Evolutionary conservation across 176 grass and related monocot genomes (phyloP).

Genomic region (Oropetium thomaeum): DNA sequence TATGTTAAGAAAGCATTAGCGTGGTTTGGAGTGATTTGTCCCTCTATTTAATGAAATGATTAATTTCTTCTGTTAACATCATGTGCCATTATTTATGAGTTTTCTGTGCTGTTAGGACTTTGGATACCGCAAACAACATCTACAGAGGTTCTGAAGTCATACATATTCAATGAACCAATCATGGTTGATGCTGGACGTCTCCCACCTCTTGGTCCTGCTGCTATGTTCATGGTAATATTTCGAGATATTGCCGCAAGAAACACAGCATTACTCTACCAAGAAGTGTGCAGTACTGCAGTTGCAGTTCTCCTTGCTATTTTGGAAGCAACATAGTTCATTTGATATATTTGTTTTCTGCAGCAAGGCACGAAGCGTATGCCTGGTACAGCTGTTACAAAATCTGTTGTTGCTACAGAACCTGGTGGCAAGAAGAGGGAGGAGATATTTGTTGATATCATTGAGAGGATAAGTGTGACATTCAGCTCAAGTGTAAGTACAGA

Average conservation of each 20-base stretch:
- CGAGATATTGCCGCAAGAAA: slow-evolving; percentile 9
- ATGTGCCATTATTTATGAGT: slow-evolving; percentile 25
- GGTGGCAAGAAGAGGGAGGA: slow-evolving; percentile 97
- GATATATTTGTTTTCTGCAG: slow-evolving; percentile 53
- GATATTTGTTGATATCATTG: slow-evolving; percentile 99
- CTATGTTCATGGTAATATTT: slow-evolving; percentile 92
- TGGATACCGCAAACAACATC: slow-evolving; percentile 97
- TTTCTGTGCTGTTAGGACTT: slow-evolving; percentile 70
- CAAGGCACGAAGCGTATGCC: slow-evolving; percentile 99
- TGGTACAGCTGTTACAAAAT: slow-evolving; percentile 99
- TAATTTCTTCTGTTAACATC: background rate
- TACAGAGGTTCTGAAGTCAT: slow-evolving; percentile 91
- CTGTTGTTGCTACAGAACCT: slow-evolving; percentile 83
- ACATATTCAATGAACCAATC: slow-evolving; percentile 99
- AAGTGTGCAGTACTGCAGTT: no score
- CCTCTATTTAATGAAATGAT: slow-evolving; percentile 14
- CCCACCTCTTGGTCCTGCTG: slow-evolving; percentile 89
- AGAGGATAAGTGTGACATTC: slow-evolving; percentile 99
- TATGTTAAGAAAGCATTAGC: background rate
- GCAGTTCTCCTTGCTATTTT: slow-evolving; percentile 12
- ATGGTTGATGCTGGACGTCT: slow-evolving; percentile 87
- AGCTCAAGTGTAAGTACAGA: slow-evolving; percentile 84
- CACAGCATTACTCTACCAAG: slow-evolving; percentile 11
- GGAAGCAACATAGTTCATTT: slow-evolving; percentile 28
- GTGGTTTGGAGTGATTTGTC: slow-evolving; percentile 7